Conservation (phyloP, 2,329 filamentous ascomycete species). For the Aspergillus latus region DNA sequence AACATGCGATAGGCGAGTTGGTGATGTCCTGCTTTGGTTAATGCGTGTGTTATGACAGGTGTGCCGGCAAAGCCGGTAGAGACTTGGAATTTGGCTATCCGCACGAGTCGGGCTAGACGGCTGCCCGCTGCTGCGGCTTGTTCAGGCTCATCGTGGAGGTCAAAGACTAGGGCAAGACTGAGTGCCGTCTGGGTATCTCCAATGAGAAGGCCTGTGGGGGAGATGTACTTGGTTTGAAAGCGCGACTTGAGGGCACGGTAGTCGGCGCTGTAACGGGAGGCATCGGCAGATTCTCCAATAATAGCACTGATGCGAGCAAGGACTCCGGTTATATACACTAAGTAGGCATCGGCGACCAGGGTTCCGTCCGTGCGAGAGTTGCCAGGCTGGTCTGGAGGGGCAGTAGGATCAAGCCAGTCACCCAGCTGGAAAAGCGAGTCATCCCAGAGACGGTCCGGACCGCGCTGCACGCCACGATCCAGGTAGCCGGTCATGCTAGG, state of each 20-base stretch:
- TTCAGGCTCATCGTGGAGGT: constrained; percentile 20
- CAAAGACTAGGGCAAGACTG: constrained; percentile 28
- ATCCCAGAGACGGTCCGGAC: constrained; percentile 38
- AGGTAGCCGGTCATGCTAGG: constrained; percentile 39
- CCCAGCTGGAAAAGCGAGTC: constrained; percentile 36
- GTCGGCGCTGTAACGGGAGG: constrained; percentile 23
- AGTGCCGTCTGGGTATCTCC: constrained; percentile 36
- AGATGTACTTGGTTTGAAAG: constrained; percentile 35
- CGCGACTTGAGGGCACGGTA: constrained; percentile 18
- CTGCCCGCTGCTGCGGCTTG: constrained; percentile 7
- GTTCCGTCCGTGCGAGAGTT: constrained; percentile 33
- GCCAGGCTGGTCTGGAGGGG: constrained; percentile 37
- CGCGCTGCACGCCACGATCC: constrained; percentile 35
- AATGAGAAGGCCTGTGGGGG: constrained; percentile 28
- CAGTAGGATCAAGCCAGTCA: constrained; percentile 45
- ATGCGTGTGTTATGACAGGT: constrained; percentile 29
- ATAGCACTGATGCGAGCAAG: constrained; percentile 30
- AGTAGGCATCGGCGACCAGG: constrained; percentile 42
- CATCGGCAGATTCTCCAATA: constrained; percentile 25
- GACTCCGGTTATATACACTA: constrained; percentile 35
- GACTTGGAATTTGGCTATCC: constrained; percentile 33
- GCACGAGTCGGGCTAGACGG: constrained; percentile 21
- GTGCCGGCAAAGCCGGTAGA: constrained; percentile 40
- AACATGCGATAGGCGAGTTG: constrained; percentile 44
- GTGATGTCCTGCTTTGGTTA: constrained; percentile 23